Conservation (phyloP, 2,329 filamentous ascomycete genomes). For the Helicocarpus griseus region DNA sequence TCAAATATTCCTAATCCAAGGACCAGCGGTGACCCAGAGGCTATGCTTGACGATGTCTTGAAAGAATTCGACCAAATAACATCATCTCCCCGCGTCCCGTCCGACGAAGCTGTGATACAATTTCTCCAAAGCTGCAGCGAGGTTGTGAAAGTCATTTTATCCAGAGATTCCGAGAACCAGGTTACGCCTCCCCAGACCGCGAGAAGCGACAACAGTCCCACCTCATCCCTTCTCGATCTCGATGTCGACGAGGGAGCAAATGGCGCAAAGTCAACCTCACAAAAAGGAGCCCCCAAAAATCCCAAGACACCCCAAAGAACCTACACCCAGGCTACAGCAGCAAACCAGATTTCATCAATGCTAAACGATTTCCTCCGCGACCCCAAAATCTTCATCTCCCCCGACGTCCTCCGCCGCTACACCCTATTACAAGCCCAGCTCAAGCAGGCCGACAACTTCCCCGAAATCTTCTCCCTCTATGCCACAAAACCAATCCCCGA, state of each 20-base stretch:
- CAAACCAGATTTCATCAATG: constrained; percentile 40
- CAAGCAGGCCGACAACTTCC: constrained; percentile 63
- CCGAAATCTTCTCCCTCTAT: constrained; percentile 71
- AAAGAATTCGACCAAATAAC: constrained; percentile 20
- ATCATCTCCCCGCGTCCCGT: constrained; percentile 22
- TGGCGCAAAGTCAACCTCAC: constrained; percentile 8
- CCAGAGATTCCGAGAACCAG: constrained; percentile 17
- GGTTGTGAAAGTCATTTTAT: constrained; percentile 23
- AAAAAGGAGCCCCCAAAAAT: constrained; percentile 21
- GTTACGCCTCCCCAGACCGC: constrained; percentile 9
- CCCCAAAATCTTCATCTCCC: constrained; percentile 70
- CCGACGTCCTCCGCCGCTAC: constrained; percentile 61
- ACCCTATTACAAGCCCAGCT: constrained; percentile 66
- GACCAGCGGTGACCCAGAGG: constrained; percentile 10
- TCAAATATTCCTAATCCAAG: not conserved
- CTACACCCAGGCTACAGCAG: constrained; percentile 26
- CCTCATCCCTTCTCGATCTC: constrained; percentile 32
- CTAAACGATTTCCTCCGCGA: constrained; percentile 64
- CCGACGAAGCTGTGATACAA: constrained; percentile 25
- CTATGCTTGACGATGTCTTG: constrained; percentile 20
- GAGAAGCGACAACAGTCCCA: constrained; percentile 25
- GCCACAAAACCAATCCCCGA: constrained; percentile 68
- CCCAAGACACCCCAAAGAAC: constrained; percentile 16
- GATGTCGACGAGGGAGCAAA: constrained; percentile 14
- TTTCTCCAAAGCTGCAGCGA: constrained; percentile 27